Evolutionary conservation across 805 yeast genomes (phyloP).

Genomic region (Lipomyces kockii): DNA sequence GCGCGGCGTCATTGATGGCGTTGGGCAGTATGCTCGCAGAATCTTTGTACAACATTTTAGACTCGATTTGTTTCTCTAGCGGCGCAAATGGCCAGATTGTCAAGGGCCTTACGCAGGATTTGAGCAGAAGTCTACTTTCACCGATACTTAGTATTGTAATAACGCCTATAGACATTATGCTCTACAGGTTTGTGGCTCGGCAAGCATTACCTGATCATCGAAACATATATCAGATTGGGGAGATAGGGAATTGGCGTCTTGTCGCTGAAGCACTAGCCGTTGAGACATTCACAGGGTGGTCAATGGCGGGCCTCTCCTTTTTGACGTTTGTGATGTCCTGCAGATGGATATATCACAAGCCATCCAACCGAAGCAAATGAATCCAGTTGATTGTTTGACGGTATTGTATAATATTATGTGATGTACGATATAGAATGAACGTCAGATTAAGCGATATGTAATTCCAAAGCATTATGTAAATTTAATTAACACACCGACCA

Average conservation of each 20-base stretch:
- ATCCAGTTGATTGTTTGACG: not conserved
- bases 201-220: not conserved
- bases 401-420: not conserved
- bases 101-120: not conserved
- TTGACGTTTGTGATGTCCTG: not conserved
- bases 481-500: not conserved
- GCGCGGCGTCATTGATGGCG: not conserved
- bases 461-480: not conserved
- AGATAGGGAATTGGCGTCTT: slow-evolving; percentile 16
- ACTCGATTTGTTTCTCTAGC: not conserved
- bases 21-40: not conserved
- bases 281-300: slow-evolving; percentile 4
- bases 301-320: not conserved
- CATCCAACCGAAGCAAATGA: not conserved
- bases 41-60: not conserved
- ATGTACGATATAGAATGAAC: not conserved
- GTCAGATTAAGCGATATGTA: not conserved
- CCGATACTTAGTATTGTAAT: not conserved
- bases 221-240: slow-evolving; percentile 7
- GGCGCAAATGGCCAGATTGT: not conserved
- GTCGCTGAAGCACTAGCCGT: slow-evolving; percentile 1
- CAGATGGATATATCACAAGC: not conserved
- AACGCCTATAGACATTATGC: not conserved
- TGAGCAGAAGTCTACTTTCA: not conserved
- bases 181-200: slow-evolving; percentile 1